phyloP scores from a whole-genome alignment of 129 eudicot species.

The Arctium minus region DNA sequence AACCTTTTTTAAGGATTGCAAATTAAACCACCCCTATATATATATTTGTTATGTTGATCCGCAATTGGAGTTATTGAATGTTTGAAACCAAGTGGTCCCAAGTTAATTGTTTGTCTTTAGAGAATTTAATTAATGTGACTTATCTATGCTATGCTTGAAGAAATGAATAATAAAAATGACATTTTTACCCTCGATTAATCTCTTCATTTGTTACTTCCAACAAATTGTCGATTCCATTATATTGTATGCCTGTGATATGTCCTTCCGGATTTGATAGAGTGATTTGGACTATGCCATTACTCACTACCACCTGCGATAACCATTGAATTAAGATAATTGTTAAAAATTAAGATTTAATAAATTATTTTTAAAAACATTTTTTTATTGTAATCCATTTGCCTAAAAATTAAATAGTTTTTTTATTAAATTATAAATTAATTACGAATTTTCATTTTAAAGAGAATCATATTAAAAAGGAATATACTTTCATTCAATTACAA shows the following conservation, averaged over 20 bases:
- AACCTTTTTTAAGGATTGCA: too few species aligned
- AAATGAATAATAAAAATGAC: neutral
- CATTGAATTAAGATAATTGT: neutral
- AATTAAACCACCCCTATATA: too few species aligned
- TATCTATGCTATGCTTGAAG: neutral
- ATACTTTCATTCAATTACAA: neutral
- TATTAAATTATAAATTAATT: too few species aligned
- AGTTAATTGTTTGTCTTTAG: neutral
- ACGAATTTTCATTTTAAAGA: neutral
- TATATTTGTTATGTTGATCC: neutral
- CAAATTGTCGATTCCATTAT: slow-evolving; percentile 45
- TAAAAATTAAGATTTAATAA: neutral
- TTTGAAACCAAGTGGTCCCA: neutral
- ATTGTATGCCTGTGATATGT: slow-evolving; percentile 30
- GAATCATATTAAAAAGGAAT: too few species aligned
- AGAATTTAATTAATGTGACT: neutral
- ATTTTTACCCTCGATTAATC: slow-evolving; percentile 32
- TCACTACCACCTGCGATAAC: slow-evolving; percentile 35
- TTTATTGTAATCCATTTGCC: neutral
- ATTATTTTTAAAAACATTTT: neutral
- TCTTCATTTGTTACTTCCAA: slow-evolving; percentile 37
- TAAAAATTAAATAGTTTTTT: too few species aligned
- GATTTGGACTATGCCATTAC: slow-evolving; percentile 36
- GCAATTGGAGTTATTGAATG: neutral
- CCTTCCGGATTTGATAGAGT: slow-evolving; percentile 33